Evolutionary conservation across 2,329 filamentous ascomycete species (phyloP), one percentile per base, ranked within the genome.

Genomic region (Bipolaris cookei): DNA sequence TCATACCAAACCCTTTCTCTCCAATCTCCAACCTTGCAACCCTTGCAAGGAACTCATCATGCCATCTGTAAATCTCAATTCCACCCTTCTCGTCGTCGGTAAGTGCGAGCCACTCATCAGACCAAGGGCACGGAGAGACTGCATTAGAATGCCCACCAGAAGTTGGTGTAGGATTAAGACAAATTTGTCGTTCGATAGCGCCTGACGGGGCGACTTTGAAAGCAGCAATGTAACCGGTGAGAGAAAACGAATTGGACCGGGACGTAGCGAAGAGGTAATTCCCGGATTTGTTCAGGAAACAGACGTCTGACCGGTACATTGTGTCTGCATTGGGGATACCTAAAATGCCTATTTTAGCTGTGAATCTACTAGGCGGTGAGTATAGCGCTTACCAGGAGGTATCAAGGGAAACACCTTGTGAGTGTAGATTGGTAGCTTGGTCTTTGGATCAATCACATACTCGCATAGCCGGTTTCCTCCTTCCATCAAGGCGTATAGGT

Each of bases 1-100:
- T 96, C 92, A 96, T 96, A 1, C 91, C 91, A 74, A 96, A 96
- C 1, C 92, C 92, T n/a, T 90, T 90, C 79, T 96, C 92, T 5
- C 88, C 87, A 35, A 96, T 88, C 65, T 91, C 87, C 61, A 90
- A 81, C 61, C 90, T 83, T 14, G 91, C 91, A 6, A 96, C 91
- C 3, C 91, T 81, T 1, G 86, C 88, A 51, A 96, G 78, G 66
- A 89, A 91, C 81, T 95, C 91, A 56, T 92, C 88, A 63, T 89
- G 83, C 90, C 91, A 96, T 51, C 91, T 83, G 75, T 96, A 96
- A 54, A 96, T 90, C 80, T 96, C 92, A 18, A 96, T 79, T 80
- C 90, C 94, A 5, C 92, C 92, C 65, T 92, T 86, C 79, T 96
- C 90, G 71, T 96, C 92, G 70, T 96, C 92, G 6, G 90, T 95